These are phyloP conservation scores for Trypanosoma theileri DNA, from an alignment of 208 protist genomes.

Conservation along the genomic window DNA sequence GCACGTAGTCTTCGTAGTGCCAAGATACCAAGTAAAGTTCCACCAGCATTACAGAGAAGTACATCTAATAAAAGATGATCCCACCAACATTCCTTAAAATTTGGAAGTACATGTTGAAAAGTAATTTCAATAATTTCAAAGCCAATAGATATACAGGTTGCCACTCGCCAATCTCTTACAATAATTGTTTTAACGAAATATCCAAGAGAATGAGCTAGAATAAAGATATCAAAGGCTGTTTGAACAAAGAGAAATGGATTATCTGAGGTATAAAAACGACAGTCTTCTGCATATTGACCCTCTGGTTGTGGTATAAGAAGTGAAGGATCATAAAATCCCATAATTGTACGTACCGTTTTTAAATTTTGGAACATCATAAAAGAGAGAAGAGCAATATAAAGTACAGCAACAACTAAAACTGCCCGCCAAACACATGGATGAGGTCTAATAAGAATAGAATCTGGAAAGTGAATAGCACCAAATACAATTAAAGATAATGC, in stretches of 20 bases:
- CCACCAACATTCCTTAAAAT: conserved; percentile 99
- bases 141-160: conserved; percentile 79
- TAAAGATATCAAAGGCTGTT: conserved; percentile 93
- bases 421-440: conserved; percentile 95
- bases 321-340: conserved; percentile 80
- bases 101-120: conserved; percentile 94
- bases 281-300: conserved; percentile 92
- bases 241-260: conserved; percentile 66
- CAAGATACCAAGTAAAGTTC: conserved; percentile 90
- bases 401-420: conserved; percentile 86
- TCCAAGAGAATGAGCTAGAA: conserved; percentile 93
- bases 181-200: conserved; percentile 95
- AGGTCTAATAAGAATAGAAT: conserved; percentile 93
- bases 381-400: conserved; percentile 91
- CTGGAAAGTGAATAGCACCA: conserved; percentile 88
- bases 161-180: conserved; percentile 90
- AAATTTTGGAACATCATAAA: conserved; percentile 93
- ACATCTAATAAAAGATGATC: conserved; percentile 96
- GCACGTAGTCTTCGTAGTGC: conserved; percentile 62
- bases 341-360: conserved; percentile 49
- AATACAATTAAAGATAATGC: conserved; percentile 87
- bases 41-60: conserved; percentile 94
- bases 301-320: conserved; percentile 79
- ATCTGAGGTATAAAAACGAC: conserved; percentile 87
- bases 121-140: conserved; percentile 96